Conservation (phyloP, 352 stramenopile species). For the Pythium dissimile region DNA sequence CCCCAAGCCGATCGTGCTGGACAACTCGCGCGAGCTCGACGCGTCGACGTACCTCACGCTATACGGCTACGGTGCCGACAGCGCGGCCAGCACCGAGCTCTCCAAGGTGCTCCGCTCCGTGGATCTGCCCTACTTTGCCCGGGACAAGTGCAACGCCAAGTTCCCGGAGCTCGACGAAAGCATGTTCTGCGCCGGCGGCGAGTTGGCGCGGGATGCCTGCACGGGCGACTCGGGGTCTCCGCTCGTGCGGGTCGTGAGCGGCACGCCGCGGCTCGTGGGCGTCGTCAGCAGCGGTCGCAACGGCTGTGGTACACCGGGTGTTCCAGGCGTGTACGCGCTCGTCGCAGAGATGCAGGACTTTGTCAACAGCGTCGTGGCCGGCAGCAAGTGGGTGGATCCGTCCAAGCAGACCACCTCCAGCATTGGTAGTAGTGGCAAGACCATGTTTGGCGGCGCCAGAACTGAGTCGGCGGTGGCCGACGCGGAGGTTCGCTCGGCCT, state of each 20-base stretch:
- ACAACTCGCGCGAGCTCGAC: slow-evolving; percentile 24
- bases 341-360: slow-evolving; percentile 27
- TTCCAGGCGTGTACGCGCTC: slow-evolving; percentile 32
- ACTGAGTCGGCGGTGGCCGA: background rate
- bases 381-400: slow-evolving; percentile 26
- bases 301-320: slow-evolving; percentile 30
- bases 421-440: background rate
- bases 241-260: slow-evolving; percentile 22
- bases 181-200: slow-evolving; percentile 40
- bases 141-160: slow-evolving; percentile 21
- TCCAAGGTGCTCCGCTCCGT: slow-evolving; percentile 29
- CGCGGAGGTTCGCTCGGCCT: background rate
- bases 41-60: slow-evolving; percentile 27
- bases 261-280: slow-evolving; percentile 27
- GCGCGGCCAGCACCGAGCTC: slow-evolving; percentile 15
- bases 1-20: slow-evolving; percentile 25
- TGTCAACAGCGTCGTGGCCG: slow-evolving; percentile 26
- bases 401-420: background rate
- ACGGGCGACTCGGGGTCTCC: slow-evolving; percentile 40
- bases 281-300: slow-evolving; percentile 39
- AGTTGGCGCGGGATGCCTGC: slow-evolving; percentile 33
- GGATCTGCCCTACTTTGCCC: slow-evolving; percentile 26
- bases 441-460: background rate
- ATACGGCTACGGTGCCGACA: slow-evolving; percentile 34
- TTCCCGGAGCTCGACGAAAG: slow-evolving; percentile 35